A percentile compares a stretch with the other conserved stretches of the same genome.
phyloP scores from a whole-genome alignment of 106 monocot species.

The Chionographis japonica region DNA sequence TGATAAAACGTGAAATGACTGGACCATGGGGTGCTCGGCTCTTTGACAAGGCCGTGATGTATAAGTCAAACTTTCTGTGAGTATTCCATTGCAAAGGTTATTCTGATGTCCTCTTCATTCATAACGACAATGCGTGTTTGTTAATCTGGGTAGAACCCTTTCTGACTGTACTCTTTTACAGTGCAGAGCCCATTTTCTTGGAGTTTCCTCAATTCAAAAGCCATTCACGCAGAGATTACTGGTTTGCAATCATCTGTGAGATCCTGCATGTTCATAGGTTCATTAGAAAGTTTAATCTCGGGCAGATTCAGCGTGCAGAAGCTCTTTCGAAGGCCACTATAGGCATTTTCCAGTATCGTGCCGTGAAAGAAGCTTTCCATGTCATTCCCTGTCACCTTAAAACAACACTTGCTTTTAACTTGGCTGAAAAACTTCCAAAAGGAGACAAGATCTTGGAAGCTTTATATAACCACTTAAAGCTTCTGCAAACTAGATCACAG shows the following conservation, averaged over 20 bases:
- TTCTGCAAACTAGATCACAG: conserved; percentile 21
- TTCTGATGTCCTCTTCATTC: not conserved
- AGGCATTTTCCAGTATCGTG: conserved; percentile 68
- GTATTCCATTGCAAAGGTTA: conserved; percentile 13
- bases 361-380: conserved; percentile 79
- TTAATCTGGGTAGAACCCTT: not conserved
- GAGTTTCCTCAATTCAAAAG: conserved; percentile 96
- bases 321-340: conserved; percentile 71
- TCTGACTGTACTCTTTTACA: conserved; percentile 25
- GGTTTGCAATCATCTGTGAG: conserved; percentile 79
- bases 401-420: conserved; percentile 70
- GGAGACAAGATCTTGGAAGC: conserved; percentile 91
- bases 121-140: not conserved
- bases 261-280: conserved; percentile 71
- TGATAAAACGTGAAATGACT: conserved; percentile 78
- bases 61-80: conserved; percentile 71
- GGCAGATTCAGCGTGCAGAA: conserved; percentile 50
- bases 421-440: conserved; percentile 88
- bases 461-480: conserved; percentile 56
- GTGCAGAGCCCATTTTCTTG: conserved; percentile 73
- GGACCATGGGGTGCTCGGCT: conserved; percentile 93
- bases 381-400: conserved; percentile 63
- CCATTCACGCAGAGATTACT: conserved; percentile 88
- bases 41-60: conserved; percentile 96
- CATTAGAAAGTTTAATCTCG: conserved; percentile 69